Percentiles rank a stretch among this genome's conserved stretches.
Evolutionary conservation across 176 grass and related monocot genomes (phyloP).

Genomic region (Poa pratensis): DNA sequence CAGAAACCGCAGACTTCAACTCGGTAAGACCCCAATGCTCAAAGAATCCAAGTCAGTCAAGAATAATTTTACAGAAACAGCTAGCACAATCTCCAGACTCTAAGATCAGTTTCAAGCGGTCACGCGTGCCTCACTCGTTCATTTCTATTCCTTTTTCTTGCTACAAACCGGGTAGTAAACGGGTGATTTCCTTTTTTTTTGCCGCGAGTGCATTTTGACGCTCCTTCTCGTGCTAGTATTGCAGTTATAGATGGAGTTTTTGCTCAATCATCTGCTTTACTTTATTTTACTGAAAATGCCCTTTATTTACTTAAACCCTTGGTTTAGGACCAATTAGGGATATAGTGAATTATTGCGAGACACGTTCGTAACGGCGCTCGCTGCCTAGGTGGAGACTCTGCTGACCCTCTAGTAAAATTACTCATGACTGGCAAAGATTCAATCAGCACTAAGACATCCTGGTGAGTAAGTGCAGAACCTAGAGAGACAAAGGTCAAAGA

Average conservation of each 20-base stretch:
- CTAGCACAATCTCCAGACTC: neutral
- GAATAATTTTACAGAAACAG: neutral
- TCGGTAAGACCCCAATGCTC: neutral
- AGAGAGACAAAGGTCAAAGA: neutral
- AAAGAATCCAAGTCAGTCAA: neutral
- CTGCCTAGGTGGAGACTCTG: neutral
- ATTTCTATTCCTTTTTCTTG: neutral
- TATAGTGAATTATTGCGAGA: neutral
- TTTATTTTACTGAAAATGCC: neutral
- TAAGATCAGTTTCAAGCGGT: neutral
- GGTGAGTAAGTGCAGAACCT: neutral
- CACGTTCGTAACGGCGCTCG: neutral
- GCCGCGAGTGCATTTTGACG: neutral
- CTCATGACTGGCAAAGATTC: neutral
- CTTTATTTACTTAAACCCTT: neutral
- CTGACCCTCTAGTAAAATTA: neutral
- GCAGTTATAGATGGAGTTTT: neutral
- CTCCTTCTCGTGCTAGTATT: neutral
- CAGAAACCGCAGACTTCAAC: neutral
- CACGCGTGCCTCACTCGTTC: neutral
- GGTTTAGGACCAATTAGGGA: neutral
- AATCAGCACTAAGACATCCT: neutral
- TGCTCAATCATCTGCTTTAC: neutral
- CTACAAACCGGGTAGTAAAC: conserved; percentile 13
- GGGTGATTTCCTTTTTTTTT: neutral